These are phyloP conservation scores for Pisolithus tinctorius DNA, from an alignment of 768 basidiomycete genomes.

Conservation along the genomic window DNA sequence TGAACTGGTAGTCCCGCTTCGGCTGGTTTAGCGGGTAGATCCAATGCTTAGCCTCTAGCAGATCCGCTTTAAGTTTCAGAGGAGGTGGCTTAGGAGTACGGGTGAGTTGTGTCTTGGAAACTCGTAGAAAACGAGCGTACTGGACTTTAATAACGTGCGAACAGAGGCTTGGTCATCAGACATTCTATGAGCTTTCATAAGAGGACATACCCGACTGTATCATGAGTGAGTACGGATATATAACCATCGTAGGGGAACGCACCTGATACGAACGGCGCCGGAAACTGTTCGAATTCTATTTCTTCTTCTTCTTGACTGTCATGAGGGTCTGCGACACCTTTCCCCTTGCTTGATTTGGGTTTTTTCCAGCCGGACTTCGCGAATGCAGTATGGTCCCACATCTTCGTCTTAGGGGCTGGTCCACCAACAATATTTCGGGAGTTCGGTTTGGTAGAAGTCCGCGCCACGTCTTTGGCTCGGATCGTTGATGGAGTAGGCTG, in stretches of 20 bases:
- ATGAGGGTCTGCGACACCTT: conserved; percentile 36
- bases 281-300: conserved; percentile 77
- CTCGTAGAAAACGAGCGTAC: conserved; percentile 15
- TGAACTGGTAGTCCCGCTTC: conserved; percentile 90
- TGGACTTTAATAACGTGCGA: conserved; percentile 18
- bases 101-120: not conserved
- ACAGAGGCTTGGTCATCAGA: conserved; percentile 3
- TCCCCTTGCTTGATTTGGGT: conserved; percentile 43
- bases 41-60: conserved; percentile 79
- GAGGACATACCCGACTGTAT: conserved; percentile 46
- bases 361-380: conserved; percentile 71
- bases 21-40: conserved; percentile 86
- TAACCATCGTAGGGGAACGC: conserved; percentile 23
- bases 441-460: conserved; percentile 36
- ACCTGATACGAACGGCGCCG: conserved; percentile 70
- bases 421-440: conserved; percentile 40
- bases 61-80: conserved; percentile 75
- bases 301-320: conserved; percentile 53
- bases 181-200: not conserved
- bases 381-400: conserved; percentile 88
- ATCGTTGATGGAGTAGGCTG: conserved; percentile 27
- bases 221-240: conserved; percentile 7
- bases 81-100: conserved; percentile 45
- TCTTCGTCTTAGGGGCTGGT: conserved; percentile 62
- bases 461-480: conserved; percentile 21